Evolutionary conservation across 2,329 filamentous ascomycete genomes (phyloP).

Genomic region (Cephalotrichum gorgonifer): DNA sequence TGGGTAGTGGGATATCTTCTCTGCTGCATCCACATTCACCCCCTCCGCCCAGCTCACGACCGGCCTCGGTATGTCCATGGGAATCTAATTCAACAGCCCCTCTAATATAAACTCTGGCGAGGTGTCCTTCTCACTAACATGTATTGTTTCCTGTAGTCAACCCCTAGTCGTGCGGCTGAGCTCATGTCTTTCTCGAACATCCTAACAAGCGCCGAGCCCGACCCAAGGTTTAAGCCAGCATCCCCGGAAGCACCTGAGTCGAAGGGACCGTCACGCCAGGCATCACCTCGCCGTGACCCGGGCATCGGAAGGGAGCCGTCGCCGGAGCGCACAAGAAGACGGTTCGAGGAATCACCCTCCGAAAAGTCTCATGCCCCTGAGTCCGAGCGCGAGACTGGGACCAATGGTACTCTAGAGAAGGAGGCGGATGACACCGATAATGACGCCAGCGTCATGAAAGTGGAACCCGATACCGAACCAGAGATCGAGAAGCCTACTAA

Average conservation of each 20-base stretch:
- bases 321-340: not conserved
- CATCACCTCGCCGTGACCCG: conserved; percentile 2
- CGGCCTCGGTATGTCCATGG: conserved; percentile 2
- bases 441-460: not conserved
- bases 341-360: not conserved
- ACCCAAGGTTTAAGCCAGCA: conserved; percentile 33
- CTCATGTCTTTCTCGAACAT: conserved; percentile 97
- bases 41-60: conserved; percentile 5
- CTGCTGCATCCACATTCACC: conserved; percentile 8
- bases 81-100: not conserved
- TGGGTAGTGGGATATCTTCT: conserved; percentile 8
- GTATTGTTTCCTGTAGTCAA: conserved; percentile 29
- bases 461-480: conserved; percentile 8
- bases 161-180: conserved; percentile 64
- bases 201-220: conserved; percentile 67
- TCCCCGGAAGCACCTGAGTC: not conserved
- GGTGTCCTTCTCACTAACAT: conserved; percentile 3
- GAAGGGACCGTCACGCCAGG: not conserved
- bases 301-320: conserved; percentile 1
- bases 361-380: not conserved
- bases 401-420: not conserved
- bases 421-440: conserved; percentile 1
- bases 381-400: not conserved
- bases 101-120: not conserved
- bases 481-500: conserved; percentile 6